Evolutionary conservation across 257 asterid species (phyloP), one percentile per base, ranked within the genome.

Genomic region (Solanum paucissectum): DNA sequence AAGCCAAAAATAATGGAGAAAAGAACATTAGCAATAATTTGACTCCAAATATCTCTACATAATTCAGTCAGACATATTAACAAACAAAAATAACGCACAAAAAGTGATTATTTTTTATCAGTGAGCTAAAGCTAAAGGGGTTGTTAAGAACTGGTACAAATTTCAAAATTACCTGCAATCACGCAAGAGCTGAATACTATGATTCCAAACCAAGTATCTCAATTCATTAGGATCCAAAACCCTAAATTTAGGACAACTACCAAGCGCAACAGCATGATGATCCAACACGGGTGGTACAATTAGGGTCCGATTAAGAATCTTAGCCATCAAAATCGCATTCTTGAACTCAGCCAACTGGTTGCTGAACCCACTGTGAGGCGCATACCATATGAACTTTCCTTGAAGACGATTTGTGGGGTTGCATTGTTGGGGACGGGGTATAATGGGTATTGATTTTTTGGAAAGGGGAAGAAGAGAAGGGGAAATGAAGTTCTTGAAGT

Each of bases 361-460:
- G 93, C 98, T 94, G 92, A 97, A 95, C 38, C 99, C 99, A 86
- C 98, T 97, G 92, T 95, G 99, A 27, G 98, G 98, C 32, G 98
- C 98, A 88, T 95, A 97, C 98, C 98, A 95, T 66, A 95, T 87
- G 87, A 93, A 95, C 89, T 93, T 97, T 20, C 91, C 97, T 12
- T 74, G 34, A 58, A 75, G 2, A 20, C 84, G 88, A 27, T 74
- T 52, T 11, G 23, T 82, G 81, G 88, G 94, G 83, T 40, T 83
- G 83, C 23, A 89, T 83, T 64, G 89, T 23, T 36, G 72, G 34
- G 83, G 87, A 25, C 32, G 84, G 84, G 49, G 85, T 18, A 21
- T 90, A 89, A 36, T 83, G 83, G 66, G 94, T 55, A 72, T 87
- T 9, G 93, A 88, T 60, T 88, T 84, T 72, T 36, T 33, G 27